These are phyloP conservation scores for Eucalyptus urophylla DNA, from an alignment of 345 rosid genomes.

Conservation along the genomic window DNA sequence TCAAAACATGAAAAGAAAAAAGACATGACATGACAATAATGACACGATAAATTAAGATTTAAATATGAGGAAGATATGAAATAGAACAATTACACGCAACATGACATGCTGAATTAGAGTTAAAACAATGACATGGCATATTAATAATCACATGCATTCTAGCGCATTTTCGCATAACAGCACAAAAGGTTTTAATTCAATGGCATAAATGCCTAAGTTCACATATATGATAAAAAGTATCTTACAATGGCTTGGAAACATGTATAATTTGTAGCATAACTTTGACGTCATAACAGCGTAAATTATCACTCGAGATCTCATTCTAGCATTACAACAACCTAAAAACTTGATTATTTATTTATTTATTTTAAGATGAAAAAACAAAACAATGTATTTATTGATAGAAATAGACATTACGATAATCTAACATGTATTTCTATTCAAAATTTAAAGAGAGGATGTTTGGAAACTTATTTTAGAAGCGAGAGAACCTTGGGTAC, in stretches of 20 bases:
- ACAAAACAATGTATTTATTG: neutral
- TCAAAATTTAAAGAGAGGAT: neutral
- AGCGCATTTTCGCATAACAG: neutral
- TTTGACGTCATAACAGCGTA: rapidly evolving
- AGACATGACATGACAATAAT: neutral
- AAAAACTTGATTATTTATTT: neutral
- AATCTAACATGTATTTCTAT: neutral
- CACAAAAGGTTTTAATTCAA: neutral
- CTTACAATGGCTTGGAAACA: neutral
- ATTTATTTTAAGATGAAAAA: neutral
- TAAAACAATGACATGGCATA: rapidly evolving
- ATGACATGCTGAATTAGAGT: neutral
- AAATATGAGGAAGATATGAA: neutral
- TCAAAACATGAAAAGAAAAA: neutral
- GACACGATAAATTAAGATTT: neutral
- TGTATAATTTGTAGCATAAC: neutral
- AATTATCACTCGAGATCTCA: neutral
- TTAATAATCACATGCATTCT: neutral
- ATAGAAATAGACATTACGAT: neutral
- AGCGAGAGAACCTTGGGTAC: neutral
- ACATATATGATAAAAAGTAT: neutral
- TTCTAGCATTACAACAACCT: neutral
- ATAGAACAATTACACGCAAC: neutral
- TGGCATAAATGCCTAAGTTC: neutral
- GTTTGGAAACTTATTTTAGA: neutral